These are phyloP conservation scores for Globisporangium canariense DNA, from an alignment of 352 stramenopile genomes.

Conservation along the genomic window DNA sequence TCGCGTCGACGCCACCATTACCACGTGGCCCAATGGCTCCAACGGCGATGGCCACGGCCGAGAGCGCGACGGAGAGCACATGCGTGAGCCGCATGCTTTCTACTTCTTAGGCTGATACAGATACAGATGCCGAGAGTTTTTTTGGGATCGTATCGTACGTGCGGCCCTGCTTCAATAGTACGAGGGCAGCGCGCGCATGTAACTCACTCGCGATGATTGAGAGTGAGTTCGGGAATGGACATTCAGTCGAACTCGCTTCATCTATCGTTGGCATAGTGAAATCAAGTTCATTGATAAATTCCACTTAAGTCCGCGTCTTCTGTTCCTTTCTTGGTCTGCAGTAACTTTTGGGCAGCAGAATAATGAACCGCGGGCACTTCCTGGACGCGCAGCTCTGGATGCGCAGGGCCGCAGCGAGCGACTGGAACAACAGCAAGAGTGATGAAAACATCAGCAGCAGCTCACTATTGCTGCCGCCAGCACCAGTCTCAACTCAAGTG, in stretches of 20 bases:
- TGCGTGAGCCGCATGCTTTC: slow-evolving; percentile 7
- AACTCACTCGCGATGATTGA: neutral
- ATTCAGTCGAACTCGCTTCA: neutral
- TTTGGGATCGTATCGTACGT: neutral
- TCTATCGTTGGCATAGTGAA: too few relatives aligned
- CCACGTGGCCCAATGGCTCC: neutral
- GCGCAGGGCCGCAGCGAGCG: slow-evolving; percentile 1
- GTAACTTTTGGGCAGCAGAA: neutral
- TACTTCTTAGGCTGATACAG: neutral
- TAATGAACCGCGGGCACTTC: slow-evolving; percentile 28
- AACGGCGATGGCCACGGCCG: slow-evolving; percentile 1
- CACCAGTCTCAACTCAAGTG: neutral
- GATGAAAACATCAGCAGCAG: too few relatives aligned
- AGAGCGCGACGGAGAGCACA: slow-evolving; percentile 5
- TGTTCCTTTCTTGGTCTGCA: too few relatives aligned
- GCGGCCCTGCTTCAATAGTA: neutral
- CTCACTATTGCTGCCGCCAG: neutral
- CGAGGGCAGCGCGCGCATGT: neutral
- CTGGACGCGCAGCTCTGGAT: slow-evolving; percentile 33
- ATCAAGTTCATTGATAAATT: too few relatives aligned
- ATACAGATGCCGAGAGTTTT: neutral
- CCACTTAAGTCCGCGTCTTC: too few relatives aligned
- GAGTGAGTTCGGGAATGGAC: neutral
- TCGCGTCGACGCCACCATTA: neutral
- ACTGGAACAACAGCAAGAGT: neutral